Evolutionary conservation across 176 grass and related monocot species (phyloP).

Genomic region (bread wheat (Triticum aestivum)): DNA sequence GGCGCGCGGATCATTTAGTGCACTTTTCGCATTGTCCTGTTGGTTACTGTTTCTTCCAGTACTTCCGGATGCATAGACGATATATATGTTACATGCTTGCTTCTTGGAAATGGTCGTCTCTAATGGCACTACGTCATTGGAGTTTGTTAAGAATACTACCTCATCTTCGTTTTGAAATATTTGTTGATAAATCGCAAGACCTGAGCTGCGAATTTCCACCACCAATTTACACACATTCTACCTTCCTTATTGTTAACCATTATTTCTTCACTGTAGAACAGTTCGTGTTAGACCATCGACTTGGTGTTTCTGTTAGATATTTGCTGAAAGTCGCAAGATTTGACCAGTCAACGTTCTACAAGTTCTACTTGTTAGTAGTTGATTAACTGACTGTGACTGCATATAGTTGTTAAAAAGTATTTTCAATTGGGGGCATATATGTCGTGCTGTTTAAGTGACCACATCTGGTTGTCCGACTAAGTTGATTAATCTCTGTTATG

Average conservation of each 20-base stretch:
- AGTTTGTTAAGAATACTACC: not conserved
- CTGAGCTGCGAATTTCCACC: not conserved
- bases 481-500: conserved; percentile 13
- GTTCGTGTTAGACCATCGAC: conserved; percentile 4
- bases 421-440: conserved; percentile 13
- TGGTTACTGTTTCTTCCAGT: conserved; percentile 14
- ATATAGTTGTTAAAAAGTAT: conserved; percentile 3
- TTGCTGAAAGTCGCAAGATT: conserved; percentile 6
- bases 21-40: not conserved
- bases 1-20: not conserved
- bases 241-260: not conserved
- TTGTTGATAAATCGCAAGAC: not conserved
- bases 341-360: conserved; percentile 11
- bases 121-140: not conserved
- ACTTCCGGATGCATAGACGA: not conserved
- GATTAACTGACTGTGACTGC: conserved; percentile 8
- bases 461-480: not conserved
- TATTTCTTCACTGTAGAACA: not conserved
- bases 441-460: not conserved
- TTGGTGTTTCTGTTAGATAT: conserved; percentile 22
- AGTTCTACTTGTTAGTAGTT: not conserved
- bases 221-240: not conserved
- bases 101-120: conserved; percentile 1
- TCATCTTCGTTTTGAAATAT: not conserved
- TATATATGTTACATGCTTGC: not conserved